Conservation (phyloP, 108 stramenopile species). For the Cyclotella atomus region DNA sequence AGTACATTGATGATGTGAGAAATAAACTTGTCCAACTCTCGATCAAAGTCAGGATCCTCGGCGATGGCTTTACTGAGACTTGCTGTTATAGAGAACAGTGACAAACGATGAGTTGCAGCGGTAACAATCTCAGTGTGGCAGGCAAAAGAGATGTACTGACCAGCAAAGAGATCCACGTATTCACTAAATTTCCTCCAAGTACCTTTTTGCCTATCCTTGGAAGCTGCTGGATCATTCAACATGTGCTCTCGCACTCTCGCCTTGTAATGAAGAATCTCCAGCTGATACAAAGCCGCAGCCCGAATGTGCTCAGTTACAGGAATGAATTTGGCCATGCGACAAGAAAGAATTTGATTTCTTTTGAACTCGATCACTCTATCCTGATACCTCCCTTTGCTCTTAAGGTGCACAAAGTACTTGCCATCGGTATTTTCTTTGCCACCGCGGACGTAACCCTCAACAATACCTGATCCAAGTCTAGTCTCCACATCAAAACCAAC, state of each 20-base stretch:
- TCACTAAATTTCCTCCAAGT: conserved; percentile 65
- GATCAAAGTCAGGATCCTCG: conserved; percentile 82
- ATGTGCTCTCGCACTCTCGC: conserved; percentile 54
- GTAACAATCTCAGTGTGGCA: no score
- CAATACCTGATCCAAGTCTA: conserved; percentile 60
- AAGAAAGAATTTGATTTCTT: conserved; percentile 64
- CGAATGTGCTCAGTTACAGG: conserved; percentile 83
- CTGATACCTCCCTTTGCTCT: conserved; percentile 34
- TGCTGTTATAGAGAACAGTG: conserved; percentile 9
- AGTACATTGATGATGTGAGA: conserved; percentile 67
- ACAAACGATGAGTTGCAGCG: background rate
- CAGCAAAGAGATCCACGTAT: conserved; percentile 69
- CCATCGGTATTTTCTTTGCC: conserved; percentile 63
- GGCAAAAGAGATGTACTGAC: background rate
- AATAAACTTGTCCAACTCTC: conserved; percentile 75
- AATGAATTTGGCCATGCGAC: conserved; percentile 75
- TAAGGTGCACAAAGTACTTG: conserved; percentile 61
- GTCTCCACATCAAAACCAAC: conserved; percentile 85
- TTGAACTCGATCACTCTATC: conserved; percentile 56
- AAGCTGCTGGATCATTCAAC: conserved; percentile 16
- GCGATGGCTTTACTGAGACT: conserved; percentile 83
- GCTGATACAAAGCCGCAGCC: conserved; percentile 77
- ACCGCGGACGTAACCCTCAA: conserved; percentile 63
- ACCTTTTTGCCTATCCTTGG: conserved; percentile 19
- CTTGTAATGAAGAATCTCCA: conserved; percentile 77